Conservation (phyloP, 1,139 yeast genomes). For the Yamadazyma jaroonii region DNA sequence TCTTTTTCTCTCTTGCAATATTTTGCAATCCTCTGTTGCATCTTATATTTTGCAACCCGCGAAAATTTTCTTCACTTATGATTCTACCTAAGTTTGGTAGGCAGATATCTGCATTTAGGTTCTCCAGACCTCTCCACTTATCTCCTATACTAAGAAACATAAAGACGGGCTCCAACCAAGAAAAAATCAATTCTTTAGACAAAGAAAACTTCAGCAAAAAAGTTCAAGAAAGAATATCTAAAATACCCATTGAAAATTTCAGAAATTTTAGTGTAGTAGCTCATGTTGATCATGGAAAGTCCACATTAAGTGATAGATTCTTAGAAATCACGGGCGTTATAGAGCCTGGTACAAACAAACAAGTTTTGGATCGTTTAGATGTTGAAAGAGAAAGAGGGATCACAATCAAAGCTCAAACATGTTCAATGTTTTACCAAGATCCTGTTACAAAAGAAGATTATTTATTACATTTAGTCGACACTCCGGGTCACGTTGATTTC, state of each 20-base stretch:
- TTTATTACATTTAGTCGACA: conserved; percentile 85
- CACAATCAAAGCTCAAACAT: conserved; percentile 95
- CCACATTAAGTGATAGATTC: conserved; percentile 84
- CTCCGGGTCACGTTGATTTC: conserved; percentile 98
- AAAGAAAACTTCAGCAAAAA: conserved; percentile 30
- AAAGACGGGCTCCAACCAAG: conserved; percentile 2
- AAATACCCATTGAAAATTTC: conserved; percentile 78
- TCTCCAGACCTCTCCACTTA: background rate
- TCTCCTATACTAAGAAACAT: background rate
- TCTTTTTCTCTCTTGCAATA: too few species aligned
- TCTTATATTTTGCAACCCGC: background rate
- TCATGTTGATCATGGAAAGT: conserved; percentile 96
- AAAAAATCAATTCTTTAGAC: conserved; percentile 18
- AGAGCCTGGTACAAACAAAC: conserved; percentile 73
- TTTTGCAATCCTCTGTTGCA: too few species aligned
- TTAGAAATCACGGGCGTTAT: conserved; percentile 89
- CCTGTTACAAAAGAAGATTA: conserved; percentile 61
- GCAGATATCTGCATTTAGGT: background rate
- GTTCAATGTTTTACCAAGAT: conserved; percentile 83
- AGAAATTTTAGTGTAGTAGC: conserved; percentile 94
- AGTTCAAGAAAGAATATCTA: conserved; percentile 53
- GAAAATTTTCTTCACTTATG: conserved; percentile 4
- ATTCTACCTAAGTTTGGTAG: background rate
- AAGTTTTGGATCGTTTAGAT: conserved; percentile 85
- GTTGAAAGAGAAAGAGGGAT: conserved; percentile 96